A percentile compares a stretch with the other conserved stretches of the same genome.
Evolutionary conservation across 192 early-diverging fungal species (phyloP).

Genomic region (Backusella mclennaniae): DNA sequence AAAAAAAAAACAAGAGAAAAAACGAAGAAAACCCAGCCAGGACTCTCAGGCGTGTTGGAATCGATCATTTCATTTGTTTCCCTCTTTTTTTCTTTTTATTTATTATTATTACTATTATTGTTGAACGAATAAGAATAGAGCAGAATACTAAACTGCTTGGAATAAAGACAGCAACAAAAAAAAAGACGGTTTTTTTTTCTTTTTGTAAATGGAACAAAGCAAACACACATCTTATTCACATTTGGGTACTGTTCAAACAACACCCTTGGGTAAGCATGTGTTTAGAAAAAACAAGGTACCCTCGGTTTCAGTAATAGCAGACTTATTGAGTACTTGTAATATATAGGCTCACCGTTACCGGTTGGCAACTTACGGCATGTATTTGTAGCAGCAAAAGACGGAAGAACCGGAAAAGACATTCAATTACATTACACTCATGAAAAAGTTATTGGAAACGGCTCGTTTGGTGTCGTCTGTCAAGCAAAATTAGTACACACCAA

Average conservation of each 20-base stretch:
- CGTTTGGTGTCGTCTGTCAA: constrained; percentile 98
- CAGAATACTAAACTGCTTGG: background rate
- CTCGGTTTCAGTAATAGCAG: background rate
- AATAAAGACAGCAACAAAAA: background rate
- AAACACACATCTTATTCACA: constrained; percentile 6
- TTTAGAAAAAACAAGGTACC: constrained; percentile 1
- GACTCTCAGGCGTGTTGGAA: background rate
- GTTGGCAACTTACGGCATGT: constrained; percentile 5
- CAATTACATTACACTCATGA: constrained; percentile 90
- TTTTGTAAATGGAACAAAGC: constrained; percentile 6
- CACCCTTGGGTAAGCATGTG: constrained; percentile 6
- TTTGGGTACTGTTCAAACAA: constrained; percentile 1
- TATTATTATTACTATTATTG: background rate
- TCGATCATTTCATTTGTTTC: background rate
- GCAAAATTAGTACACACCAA: constrained; percentile 78
- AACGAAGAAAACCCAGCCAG: background rate
- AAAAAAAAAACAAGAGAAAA: background rate
- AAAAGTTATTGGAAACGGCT: constrained; percentile 96
- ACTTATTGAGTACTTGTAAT: background rate
- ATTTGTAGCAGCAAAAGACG: constrained; percentile 78
- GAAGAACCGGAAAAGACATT: constrained; percentile 78
- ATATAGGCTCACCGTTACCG: constrained; percentile 4
- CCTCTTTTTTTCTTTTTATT: background rate
- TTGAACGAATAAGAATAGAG: constrained; percentile 1
- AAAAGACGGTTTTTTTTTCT: background rate